Percentiles rank a stretch among this genome's conserved stretches.
phyloP scores from a whole-genome alignment of 495 filamentous ascomycete genomes.

The Penicillium herquei region DNA sequence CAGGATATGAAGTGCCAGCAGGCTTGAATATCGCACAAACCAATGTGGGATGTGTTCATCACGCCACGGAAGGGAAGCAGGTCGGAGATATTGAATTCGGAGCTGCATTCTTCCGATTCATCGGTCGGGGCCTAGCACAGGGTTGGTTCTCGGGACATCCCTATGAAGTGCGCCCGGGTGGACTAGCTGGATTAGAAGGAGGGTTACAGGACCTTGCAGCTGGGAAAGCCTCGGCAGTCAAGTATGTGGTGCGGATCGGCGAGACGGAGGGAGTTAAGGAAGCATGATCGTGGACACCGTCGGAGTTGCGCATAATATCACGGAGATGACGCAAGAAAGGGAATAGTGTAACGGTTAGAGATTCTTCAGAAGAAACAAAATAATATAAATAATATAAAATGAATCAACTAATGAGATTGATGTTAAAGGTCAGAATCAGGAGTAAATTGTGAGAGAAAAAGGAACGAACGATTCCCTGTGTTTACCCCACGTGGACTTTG shows the following conservation, averaged over 20 bases:
- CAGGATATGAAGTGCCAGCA: conserved; percentile 46
- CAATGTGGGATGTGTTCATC: conserved; percentile 17
- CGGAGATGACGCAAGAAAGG: neutral
- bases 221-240: conserved; percentile 64
- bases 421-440: too few relatives aligned
- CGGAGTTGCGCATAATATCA: neutral
- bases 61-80: conserved; percentile 7
- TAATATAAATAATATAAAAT: neutral
- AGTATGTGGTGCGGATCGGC: conserved; percentile 67
- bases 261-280: conserved; percentile 47
- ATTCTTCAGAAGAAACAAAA: neutral
- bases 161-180: conserved; percentile 57
- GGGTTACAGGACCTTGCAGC: conserved; percentile 57
- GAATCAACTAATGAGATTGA: neutral
- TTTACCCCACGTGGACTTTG: too few relatives aligned
- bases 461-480: too few relatives aligned
- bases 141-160: conserved; percentile 65
- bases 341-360: neutral
- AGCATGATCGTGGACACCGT: neutral
- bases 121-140: conserved; percentile 52
- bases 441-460: too few relatives aligned
- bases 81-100: conserved; percentile 53
- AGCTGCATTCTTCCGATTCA: conserved; percentile 51
- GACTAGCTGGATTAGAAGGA: conserved; percentile 55
- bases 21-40: neutral